A percentile compares a stretch with the other conserved stretches of the same genome.
Conservation (phyloP, 306 rosid species). For the Prunus salicina region DNA sequence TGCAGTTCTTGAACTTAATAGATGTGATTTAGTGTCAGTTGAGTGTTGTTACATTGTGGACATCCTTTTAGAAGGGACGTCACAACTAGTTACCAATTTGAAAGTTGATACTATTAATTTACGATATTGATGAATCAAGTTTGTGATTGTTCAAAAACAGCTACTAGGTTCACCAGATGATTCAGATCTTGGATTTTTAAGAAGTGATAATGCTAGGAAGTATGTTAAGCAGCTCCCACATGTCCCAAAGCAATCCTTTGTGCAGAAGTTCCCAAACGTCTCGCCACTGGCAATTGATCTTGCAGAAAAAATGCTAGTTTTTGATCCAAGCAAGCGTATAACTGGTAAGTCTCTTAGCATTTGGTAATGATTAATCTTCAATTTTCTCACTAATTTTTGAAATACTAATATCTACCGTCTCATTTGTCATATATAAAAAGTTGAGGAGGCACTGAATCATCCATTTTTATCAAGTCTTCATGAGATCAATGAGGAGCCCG, state of each 20-base stretch:
- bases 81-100: background rate
- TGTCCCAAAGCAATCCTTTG: slow-evolving; percentile 68
- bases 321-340: slow-evolving; percentile 88
- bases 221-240: slow-evolving; percentile 86
- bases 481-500: slow-evolving; percentile 96
- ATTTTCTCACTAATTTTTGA: slow-evolving; percentile 3
- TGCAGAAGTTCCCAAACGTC: slow-evolving; percentile 53
- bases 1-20: background rate
- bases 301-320: slow-evolving; percentile 86
- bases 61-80: background rate
- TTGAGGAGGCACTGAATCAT: slow-evolving; percentile 89
- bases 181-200: slow-evolving; percentile 82
- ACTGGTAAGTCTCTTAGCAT: slow-evolving; percentile 53
- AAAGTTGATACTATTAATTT: background rate
- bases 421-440: slow-evolving; percentile 34
- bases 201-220: slow-evolving; percentile 93
- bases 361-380: background rate
- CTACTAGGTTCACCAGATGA: slow-evolving; percentile 88
- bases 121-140: background rate
- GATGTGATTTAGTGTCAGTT: background rate
- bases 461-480: slow-evolving; percentile 86
- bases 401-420: slow-evolving; percentile 15
- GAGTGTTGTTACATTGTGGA: background rate
- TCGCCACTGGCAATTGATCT: slow-evolving; percentile 82
- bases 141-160: slow-evolving; percentile 33